A percentile compares a stretch with the other conserved stretches of the same genome.
Conservation (phyloP, 192 early-diverging fungal species). For the Entomortierella parvispora region DNA sequence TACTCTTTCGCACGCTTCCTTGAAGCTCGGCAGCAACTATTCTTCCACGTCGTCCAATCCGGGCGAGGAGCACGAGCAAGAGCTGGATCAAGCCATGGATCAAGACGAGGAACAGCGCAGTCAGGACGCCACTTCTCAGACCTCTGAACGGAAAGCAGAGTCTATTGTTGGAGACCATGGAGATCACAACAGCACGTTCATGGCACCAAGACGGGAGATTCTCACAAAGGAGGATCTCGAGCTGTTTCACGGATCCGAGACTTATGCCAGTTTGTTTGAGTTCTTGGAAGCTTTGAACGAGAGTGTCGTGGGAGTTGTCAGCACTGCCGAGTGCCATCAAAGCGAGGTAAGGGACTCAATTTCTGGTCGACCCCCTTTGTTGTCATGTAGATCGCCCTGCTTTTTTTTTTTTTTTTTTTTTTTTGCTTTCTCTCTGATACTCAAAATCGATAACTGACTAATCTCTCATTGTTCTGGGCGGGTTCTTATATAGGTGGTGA, state of each 20-base stretch:
- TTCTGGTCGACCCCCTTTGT: background rate
- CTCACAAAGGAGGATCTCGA: conserved; percentile 88
- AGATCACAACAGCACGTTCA: conserved; percentile 8
- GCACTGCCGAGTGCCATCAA: conserved; percentile 61
- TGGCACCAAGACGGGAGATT: conserved; percentile 67
- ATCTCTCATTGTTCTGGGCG: background rate
- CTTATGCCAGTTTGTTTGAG: conserved; percentile 70
- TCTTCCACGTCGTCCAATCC: conserved; percentile 42
- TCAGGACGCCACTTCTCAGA: background rate
- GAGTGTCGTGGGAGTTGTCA: conserved; percentile 73
- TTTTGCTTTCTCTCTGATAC: background rate
- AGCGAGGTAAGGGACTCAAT: conserved; percentile 55
- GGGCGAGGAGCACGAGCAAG: conserved; percentile 34
- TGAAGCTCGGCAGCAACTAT: conserved; percentile 32
- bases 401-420: background rate
- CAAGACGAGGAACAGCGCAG: conserved; percentile 1
- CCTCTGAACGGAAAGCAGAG: background rate
- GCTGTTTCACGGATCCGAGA: conserved; percentile 72
- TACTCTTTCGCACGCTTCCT: conserved; percentile 43
- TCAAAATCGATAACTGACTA: background rate
- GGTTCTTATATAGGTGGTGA: conserved; percentile 47
- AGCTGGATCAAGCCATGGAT: conserved; percentile 28
- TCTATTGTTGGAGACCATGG: background rate
- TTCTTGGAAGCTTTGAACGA: conserved; percentile 81
- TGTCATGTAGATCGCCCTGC: background rate